These are phyloP conservation scores for Tricholoma matsutake DNA, from an alignment of 768 basidiomycete genomes.

Conservation along the genomic window DNA sequence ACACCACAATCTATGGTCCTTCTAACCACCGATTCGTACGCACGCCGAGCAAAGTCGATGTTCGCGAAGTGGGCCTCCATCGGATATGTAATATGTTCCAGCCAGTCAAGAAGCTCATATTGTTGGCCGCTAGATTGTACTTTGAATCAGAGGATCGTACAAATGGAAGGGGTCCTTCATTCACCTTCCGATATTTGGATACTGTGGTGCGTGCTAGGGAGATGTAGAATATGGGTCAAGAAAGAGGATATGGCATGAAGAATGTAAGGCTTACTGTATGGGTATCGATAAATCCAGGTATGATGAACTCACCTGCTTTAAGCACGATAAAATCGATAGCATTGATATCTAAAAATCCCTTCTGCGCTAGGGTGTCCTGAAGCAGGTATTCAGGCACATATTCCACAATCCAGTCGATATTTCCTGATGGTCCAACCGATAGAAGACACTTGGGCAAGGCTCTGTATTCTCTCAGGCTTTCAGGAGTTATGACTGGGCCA, in stretches of 20 bases:
- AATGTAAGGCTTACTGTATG: slow-evolving; percentile 63
- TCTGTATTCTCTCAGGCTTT: slow-evolving; percentile 37
- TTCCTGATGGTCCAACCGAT: slow-evolving; percentile 41
- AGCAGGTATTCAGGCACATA: slow-evolving; percentile 49
- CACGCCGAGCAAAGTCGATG: slow-evolving; percentile 58
- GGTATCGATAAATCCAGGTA: slow-evolving; percentile 90
- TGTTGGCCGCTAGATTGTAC: slow-evolving; percentile 62
- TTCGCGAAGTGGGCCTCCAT: slow-evolving; percentile 77
- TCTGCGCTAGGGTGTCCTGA: slow-evolving; percentile 46
- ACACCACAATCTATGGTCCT: slow-evolving; percentile 75
- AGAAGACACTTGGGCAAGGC: slow-evolving; percentile 54
- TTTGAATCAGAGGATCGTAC: background rate
- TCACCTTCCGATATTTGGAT: slow-evolving; percentile 67
- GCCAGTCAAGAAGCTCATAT: slow-evolving; percentile 88
- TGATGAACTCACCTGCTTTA: slow-evolving; percentile 60
- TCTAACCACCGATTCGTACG: slow-evolving; percentile 71
- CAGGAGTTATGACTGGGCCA: slow-evolving; percentile 57
- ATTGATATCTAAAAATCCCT: slow-evolving; percentile 46
- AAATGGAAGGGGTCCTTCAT: slow-evolving; percentile 12
- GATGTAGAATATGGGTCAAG: background rate
- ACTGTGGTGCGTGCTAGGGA: slow-evolving; percentile 74
- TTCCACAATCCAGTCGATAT: slow-evolving; percentile 70
- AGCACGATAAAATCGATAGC: slow-evolving; percentile 42
- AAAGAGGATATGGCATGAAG: background rate
- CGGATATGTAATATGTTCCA: slow-evolving; percentile 82